Percentiles rank a stretch among this genome's conserved stretches.
Conservation (phyloP, 768 basidiomycete genomes). For the Pleurotus djamor region DNA sequence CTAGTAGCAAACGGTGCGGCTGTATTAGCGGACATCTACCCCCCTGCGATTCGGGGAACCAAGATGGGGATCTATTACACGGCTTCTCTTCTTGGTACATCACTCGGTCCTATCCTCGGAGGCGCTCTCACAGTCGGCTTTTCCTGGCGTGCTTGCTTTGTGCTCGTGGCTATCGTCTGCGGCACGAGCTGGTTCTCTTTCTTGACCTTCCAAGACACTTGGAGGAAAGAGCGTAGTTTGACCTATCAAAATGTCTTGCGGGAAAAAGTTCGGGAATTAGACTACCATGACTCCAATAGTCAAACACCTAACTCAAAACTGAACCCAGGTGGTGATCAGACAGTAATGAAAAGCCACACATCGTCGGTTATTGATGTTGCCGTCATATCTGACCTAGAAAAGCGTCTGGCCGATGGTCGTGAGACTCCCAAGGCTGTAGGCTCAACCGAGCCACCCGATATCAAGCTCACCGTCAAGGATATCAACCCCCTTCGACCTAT, state of each 20-base stretch:
- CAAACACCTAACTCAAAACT: constrained; percentile 84
- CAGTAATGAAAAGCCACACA: constrained; percentile 35
- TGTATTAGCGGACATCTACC: constrained; percentile 77
- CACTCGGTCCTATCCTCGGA: constrained; percentile 69
- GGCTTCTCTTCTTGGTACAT: constrained; percentile 74
- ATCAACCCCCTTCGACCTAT: constrained; percentile 76
- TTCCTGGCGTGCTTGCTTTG: constrained; percentile 82
- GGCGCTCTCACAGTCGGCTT: constrained; percentile 64
- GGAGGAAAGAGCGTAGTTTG: constrained; percentile 80
- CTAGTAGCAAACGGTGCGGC: constrained; percentile 74
- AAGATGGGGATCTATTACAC: constrained; percentile 84
- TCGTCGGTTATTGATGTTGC: constrained; percentile 4
- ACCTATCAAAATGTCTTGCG: constrained; percentile 65
- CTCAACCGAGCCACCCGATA: constrained; percentile 9
- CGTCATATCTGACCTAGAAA: background rate
- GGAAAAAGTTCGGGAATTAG: no score
- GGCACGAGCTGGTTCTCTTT: constrained; percentile 55
- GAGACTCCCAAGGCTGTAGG: no score
- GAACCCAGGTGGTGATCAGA: no score
- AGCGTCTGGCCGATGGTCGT: background rate
- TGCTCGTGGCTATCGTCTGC: constrained; percentile 71
- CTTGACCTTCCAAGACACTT: constrained; percentile 73
- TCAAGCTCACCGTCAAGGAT: constrained; percentile 63
- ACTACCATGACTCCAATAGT: constrained; percentile 17
- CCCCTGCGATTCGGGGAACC: constrained; percentile 71